These are phyloP conservation scores for Lactarius indigo DNA, from an alignment of 768 basidiomycete genomes.

Conservation along the genomic window DNA sequence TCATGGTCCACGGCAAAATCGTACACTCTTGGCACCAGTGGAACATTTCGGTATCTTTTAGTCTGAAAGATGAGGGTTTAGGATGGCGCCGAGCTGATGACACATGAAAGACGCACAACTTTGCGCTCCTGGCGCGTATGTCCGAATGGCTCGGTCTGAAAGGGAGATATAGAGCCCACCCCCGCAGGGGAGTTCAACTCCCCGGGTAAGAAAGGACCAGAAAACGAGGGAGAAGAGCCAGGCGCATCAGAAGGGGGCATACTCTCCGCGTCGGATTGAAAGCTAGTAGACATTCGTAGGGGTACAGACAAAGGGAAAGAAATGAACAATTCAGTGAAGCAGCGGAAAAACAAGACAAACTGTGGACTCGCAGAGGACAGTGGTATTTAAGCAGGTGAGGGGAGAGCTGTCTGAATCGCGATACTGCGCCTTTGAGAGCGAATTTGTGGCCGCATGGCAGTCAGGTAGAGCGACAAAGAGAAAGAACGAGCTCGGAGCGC, in stretches of 20 bases:
- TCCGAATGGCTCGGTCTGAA: background rate
- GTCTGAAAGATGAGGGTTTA: background rate
- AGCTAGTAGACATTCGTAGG: background rate
- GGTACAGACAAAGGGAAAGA: background rate
- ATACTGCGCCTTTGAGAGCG: slow-evolving; percentile 13
- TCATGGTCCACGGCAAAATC: slow-evolving; percentile 14
- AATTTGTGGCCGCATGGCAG: slow-evolving; percentile 1
- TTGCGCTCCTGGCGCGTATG: background rate
- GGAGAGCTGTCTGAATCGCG: background rate
- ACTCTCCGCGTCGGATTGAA: background rate
- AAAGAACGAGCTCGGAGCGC: slow-evolving; percentile 5
- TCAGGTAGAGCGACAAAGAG: slow-evolving; percentile 11
- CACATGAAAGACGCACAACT: slow-evolving; percentile 8
- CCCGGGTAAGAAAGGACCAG: background rate
- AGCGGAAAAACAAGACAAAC: background rate
- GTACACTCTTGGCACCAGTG: background rate
- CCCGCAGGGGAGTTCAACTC: background rate
- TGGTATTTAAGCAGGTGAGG: background rate
- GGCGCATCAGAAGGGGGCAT: background rate
- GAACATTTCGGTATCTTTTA: background rate
- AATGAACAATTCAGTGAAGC: background rate
- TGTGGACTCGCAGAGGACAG: background rate
- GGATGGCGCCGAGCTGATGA: background rate
- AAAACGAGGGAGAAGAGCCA: background rate
- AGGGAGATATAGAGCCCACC: background rate